Evolutionary conservation across 371 early-diverging fungal genomes (phyloP).

Genomic region (Mortierella sp.): DNA sequence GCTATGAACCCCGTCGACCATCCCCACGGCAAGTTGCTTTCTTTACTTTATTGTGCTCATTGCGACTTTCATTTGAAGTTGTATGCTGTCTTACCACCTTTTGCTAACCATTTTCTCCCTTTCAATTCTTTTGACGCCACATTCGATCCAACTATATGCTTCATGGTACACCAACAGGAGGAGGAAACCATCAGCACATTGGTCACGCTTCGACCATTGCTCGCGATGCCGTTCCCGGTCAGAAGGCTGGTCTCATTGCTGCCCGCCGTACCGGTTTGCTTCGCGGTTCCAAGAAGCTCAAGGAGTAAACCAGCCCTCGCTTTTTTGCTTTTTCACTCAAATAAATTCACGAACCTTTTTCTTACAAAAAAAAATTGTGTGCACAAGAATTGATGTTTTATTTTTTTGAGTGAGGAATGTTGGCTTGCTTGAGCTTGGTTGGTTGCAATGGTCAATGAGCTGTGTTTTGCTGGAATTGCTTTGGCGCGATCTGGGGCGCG

Average conservation of each 20-base stretch:
- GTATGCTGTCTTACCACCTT: too few relatives aligned
- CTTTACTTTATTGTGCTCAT: neutral
- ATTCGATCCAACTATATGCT: conserved; percentile 78
- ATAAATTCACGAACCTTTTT: conserved; percentile 36
- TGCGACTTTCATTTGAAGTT: too few relatives aligned
- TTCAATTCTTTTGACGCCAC: too few relatives aligned
- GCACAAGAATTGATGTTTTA: neutral
- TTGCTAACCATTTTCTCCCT: neutral
- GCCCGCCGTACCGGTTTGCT: conserved; percentile 99
- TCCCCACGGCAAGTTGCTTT: conserved; percentile 67
- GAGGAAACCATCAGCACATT: conserved; percentile 99
- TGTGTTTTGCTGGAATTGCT: too few relatives aligned
- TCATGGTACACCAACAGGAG: conserved; percentile 80
- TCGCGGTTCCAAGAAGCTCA: conserved; percentile 97
- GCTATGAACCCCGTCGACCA: conserved; percentile 98
- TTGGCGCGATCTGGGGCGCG: neutral
- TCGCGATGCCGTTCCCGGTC: conserved; percentile 96
- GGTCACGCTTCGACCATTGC: conserved; percentile 99
- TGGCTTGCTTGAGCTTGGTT: too few relatives aligned
- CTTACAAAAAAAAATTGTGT: neutral
- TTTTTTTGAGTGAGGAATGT: too few relatives aligned
- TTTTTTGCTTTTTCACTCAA: conserved; percentile 40
- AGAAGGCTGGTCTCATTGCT: conserved; percentile 99
- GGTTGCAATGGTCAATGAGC: too few relatives aligned
- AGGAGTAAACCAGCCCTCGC: conserved; percentile 60